Conservation (phyloP, 352 stramenopile species). For the Pythium oligandrum region DNA sequence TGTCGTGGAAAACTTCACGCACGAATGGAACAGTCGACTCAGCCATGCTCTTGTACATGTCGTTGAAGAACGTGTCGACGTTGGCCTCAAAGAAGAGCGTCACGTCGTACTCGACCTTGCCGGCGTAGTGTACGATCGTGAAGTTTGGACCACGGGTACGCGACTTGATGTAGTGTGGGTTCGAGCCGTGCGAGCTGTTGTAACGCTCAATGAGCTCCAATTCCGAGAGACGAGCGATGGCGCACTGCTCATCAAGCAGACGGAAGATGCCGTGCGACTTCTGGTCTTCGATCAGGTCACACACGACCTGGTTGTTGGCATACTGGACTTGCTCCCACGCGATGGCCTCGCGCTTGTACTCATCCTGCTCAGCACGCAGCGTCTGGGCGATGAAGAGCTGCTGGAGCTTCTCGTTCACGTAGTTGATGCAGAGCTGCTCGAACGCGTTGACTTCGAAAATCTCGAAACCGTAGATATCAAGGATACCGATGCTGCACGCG, state of each 20-base stretch:
- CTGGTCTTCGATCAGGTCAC: constrained; percentile 83
- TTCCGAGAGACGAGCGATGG: constrained; percentile 63
- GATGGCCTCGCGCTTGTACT: constrained; percentile 70
- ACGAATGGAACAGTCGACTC: constrained; percentile 71
- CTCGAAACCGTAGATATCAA: constrained; percentile 91
- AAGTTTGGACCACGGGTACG: constrained; percentile 70
- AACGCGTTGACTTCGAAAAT: constrained; percentile 90
- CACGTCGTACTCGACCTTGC: constrained; percentile 86
- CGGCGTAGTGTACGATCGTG: constrained; percentile 79
- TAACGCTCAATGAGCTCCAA: constrained; percentile 75
- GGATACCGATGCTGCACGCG: constrained; percentile 79
- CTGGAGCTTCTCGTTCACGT: constrained; percentile 88
- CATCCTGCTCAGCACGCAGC: constrained; percentile 73
- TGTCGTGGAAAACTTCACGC: constrained; percentile 78
- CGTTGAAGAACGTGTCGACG: constrained; percentile 83
- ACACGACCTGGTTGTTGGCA: constrained; percentile 88
- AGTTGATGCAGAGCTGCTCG: constrained; percentile 90
- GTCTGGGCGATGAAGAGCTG: constrained; percentile 86
- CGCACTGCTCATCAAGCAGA: constrained; percentile 76
- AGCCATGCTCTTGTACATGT: constrained; percentile 69
- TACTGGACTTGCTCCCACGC: constrained; percentile 75
- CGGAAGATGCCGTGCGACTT: constrained; percentile 81
- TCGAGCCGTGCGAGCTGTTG: constrained; percentile 58
- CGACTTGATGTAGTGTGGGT: constrained; percentile 74
- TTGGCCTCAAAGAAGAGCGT: constrained; percentile 83